Base-by-base conservation (phyloP, 305 asterid species). In the Plantago coronopus region DNA sequence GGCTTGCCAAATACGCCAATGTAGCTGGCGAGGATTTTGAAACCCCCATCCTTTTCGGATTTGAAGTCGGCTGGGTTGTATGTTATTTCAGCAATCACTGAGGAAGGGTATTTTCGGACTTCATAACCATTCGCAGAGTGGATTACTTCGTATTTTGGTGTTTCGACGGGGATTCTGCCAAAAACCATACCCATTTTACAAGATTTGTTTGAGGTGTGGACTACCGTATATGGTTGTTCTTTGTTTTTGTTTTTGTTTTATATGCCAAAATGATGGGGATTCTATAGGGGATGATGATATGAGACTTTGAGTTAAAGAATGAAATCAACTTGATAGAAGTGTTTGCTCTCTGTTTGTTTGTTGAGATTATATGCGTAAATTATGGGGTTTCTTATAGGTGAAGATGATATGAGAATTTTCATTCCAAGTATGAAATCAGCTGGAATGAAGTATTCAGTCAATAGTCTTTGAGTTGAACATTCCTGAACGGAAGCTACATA, bases 1-100 rank as follows among this genome's bases (percentile, higher is more conserved):
- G 96, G 91, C 2, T 74, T 71, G 37, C 98, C 91, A 44, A 91
- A 31, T 3, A 79, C 96, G 42, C 98, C 96, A 46, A 91, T 91
- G 81, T 84, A 91, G 59, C 69, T 73, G 40, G 87, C 94, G 44
- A 91, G 80, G 46, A 91, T 19, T 6, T 23, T 63, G 82, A 91
- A 91, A 6, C 95, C 95, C 1, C 81, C 96, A 64, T 88, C 95
- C 43, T 79, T 79, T 81, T 78, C 62, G 74, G 88, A 83, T 8
- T 76, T 82, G 71, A 83, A 69, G 1, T 81, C 62, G 19, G 83
- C 25, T 2, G 96, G 96, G 25, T 80, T 75, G 71, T 91, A 91
- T 18, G 95, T 82, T 0, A 88, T 72, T 67, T 88, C 86, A 0
- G 98, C 96, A 54, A 88, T 56, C 10, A 91, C 95, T 7, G 94